Evolutionary conservation across 169 alveolate genomes (phyloP).

Genomic region (Plasmodium billcollinsi): DNA sequence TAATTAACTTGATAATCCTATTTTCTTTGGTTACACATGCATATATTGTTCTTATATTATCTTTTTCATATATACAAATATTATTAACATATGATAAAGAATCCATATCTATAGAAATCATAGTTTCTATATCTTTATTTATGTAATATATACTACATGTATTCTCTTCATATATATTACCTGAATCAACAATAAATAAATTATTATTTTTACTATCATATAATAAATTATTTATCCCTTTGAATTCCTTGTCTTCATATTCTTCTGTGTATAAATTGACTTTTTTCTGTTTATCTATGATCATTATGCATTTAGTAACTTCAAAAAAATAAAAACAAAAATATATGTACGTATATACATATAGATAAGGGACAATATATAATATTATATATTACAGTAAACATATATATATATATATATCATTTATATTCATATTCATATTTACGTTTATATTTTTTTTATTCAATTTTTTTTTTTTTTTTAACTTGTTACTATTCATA

Average conservation of each 20-base stretch:
- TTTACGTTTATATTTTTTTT: too few species aligned
- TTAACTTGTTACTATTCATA: background rate
- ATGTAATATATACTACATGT: constrained; percentile 54
- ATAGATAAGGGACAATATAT: constrained; percentile 10
- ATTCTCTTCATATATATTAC: constrained; percentile 71
- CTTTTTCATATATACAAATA: constrained; percentile 58
- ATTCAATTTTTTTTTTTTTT: background rate
- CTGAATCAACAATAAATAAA: constrained; percentile 65
- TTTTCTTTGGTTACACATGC: constrained; percentile 75
- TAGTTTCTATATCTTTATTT: constrained; percentile 73
- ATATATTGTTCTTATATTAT: constrained; percentile 21
- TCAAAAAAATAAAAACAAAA: background rate
- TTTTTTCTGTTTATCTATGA: constrained; percentile 48
- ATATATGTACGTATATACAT: background rate
- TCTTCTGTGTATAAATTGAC: constrained; percentile 54
- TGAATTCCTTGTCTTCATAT: constrained; percentile 44
- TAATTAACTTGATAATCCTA: constrained; percentile 53
- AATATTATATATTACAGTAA: background rate
- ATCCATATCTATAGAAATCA: constrained; percentile 35
- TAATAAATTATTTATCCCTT: constrained; percentile 27
- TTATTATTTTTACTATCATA: constrained; percentile 38
- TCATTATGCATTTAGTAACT: constrained; percentile 69
- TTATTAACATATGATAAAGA: constrained; percentile 39
- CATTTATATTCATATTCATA: too few species aligned
- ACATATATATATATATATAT: background rate